A percentile compares a stretch with the other conserved stretches of the same genome.
Evolutionary conservation across 2,329 filamentous ascomycete species (phyloP).

Genomic region (Cladosporium sp.): DNA sequence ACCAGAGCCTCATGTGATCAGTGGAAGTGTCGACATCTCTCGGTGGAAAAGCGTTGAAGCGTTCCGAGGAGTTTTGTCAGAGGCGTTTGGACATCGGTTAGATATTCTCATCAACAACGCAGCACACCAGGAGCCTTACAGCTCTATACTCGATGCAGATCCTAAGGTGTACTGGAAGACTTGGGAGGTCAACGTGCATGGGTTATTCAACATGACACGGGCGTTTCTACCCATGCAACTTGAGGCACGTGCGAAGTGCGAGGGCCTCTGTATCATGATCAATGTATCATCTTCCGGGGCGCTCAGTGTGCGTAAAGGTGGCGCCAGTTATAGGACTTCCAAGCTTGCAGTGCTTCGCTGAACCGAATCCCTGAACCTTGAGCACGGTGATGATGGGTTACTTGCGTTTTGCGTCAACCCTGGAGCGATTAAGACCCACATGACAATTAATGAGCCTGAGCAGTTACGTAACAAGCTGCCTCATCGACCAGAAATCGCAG

Average conservation of each 20-base stretch:
- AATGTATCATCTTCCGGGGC: slow-evolving; percentile 10
- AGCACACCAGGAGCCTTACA: slow-evolving; percentile 21
- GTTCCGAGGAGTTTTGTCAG: slow-evolving; percentile 24
- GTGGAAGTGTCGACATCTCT: slow-evolving; percentile 33
- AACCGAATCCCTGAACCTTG: slow-evolving; percentile 6
- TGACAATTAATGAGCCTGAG: neutral
- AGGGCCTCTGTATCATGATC: neutral
- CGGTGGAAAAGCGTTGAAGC: slow-evolving; percentile 27
- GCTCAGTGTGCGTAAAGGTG: neutral
- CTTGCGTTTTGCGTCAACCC: slow-evolving; percentile 13
- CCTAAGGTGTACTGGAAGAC: slow-evolving; percentile 21
- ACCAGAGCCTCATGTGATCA: slow-evolving; percentile 29
- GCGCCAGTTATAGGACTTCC: slow-evolving; percentile 6
- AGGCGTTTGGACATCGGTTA: slow-evolving; percentile 27
- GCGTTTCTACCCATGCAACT: slow-evolving; percentile 9
- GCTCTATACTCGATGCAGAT: slow-evolving; percentile 17
- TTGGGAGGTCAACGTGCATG: slow-evolving; percentile 24
- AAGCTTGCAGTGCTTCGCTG: slow-evolving; percentile 12
- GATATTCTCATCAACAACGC: slow-evolving; percentile 38
- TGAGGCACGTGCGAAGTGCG: neutral
- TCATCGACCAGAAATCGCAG: slow-evolving; percentile 39
- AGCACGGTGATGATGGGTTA: slow-evolving; percentile 5
- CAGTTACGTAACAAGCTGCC: slow-evolving; percentile 17
- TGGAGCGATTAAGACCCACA: slow-evolving; percentile 9
- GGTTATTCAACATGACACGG: slow-evolving; percentile 10